Evolutionary conservation across 2,329 filamentous ascomycete genomes (phyloP).

Genomic region (Trichoderma lentiforme): DNA sequence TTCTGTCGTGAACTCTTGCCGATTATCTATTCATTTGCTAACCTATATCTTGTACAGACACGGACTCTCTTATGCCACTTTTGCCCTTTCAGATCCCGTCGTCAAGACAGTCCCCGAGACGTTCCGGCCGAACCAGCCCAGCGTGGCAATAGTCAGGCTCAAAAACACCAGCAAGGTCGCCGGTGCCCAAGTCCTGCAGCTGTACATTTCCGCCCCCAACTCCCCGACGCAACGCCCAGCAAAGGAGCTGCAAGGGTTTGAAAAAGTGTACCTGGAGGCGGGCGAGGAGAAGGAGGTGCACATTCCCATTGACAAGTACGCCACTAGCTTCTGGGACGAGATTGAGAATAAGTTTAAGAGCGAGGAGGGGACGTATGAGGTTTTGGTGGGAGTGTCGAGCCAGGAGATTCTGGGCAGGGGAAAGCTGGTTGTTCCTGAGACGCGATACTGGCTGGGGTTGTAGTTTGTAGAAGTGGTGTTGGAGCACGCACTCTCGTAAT

Average conservation of each 20-base stretch:
- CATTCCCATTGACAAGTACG: background rate
- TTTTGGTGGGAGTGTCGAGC: background rate
- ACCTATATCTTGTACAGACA: background rate
- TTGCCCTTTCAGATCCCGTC: background rate
- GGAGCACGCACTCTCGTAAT: background rate
- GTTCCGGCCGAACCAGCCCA: background rate
- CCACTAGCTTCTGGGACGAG: slow-evolving; percentile 4
- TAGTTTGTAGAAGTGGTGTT: background rate
- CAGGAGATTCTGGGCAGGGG: slow-evolving; percentile 1
- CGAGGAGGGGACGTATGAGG: background rate
- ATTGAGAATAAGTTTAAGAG: slow-evolving; percentile 8
- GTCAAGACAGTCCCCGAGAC: background rate
- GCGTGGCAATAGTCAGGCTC: background rate
- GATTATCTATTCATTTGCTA: background rate
- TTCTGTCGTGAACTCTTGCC: too few relatives aligned
- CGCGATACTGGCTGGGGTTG: background rate
- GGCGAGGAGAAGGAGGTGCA: background rate
- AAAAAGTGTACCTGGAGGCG: background rate
- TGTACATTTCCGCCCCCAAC: background rate
- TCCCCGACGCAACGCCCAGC: background rate
- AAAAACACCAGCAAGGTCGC: background rate
- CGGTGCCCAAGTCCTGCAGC: background rate
- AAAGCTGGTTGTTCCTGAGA: background rate
- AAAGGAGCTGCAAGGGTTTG: background rate
- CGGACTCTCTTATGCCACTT: background rate